These are phyloP conservation scores for Thermochaetoides thermophila DNA, from an alignment of 495 filamentous ascomycete species.

Conservation along the genomic window DNA sequence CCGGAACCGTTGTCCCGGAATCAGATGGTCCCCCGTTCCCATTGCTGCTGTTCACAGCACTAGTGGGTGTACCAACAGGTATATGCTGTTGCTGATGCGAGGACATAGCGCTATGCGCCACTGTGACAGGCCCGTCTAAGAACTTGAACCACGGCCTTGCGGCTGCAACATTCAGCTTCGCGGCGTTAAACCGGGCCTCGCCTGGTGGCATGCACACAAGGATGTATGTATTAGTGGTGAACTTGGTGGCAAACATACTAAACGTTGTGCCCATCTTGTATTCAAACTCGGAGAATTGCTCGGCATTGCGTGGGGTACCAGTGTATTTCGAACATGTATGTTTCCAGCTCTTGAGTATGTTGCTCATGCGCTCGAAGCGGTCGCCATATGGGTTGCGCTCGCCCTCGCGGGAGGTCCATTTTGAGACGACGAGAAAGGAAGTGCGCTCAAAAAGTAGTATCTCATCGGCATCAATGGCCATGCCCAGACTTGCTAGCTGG, in stretches of 20 bases:
- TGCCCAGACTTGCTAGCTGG: constrained; percentile 61
- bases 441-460: constrained; percentile 91
- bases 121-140: constrained; percentile 25
- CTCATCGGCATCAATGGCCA: constrained; percentile 80
- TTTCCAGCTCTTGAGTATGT: constrained; percentile 96
- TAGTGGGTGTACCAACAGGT: too few relatives aligned
- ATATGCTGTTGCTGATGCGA: too few relatives aligned
- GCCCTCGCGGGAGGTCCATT: constrained; percentile 58
- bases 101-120: too few relatives aligned
- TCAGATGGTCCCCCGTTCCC: too few relatives aligned
- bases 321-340: constrained; percentile 44
- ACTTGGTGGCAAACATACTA: constrained; percentile 79
- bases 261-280: constrained; percentile 47
- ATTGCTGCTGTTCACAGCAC: too few relatives aligned
- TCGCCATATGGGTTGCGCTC: constrained; percentile 74
- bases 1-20: too few relatives aligned
- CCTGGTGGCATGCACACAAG: constrained; percentile 79
- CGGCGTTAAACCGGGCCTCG: constrained; percentile 75
- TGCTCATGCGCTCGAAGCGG: constrained; percentile 84
- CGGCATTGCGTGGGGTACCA: constrained; percentile 38
- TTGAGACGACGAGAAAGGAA: constrained; percentile 85
- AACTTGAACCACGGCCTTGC: constrained; percentile 66
- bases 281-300: constrained; percentile 41
- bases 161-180: constrained; percentile 74
- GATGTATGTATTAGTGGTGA: constrained; percentile 94